These are phyloP conservation scores for Trichoderma orchidacearum DNA, from an alignment of 495 filamentous ascomycete genomes.

Conservation along the genomic window DNA sequence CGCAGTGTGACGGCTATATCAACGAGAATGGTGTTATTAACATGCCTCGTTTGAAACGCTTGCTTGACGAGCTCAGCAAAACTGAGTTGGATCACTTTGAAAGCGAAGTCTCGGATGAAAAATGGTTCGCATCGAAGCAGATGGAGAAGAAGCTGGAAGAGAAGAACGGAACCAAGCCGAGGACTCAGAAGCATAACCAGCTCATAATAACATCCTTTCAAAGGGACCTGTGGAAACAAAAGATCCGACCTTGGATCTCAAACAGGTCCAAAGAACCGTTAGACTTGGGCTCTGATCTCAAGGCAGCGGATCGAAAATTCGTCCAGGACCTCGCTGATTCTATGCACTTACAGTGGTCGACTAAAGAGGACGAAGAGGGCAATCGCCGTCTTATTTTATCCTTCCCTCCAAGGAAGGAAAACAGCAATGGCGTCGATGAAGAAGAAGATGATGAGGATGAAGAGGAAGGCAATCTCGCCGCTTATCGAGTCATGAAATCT, in stretches of 20 bases:
- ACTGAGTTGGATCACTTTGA: constrained; percentile 90
- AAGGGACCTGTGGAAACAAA: constrained; percentile 61
- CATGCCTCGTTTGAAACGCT: constrained; percentile 56
- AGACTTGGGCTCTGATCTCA: constrained; percentile 59
- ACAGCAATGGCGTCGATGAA: constrained; percentile 28
- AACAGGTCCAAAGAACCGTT: constrained; percentile 40
- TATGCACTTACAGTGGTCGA: constrained; percentile 70
- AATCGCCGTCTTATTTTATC: constrained; percentile 66
- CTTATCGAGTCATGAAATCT: constrained; percentile 68
- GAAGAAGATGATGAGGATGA: constrained; percentile 51
- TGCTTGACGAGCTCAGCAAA: constrained; percentile 66
- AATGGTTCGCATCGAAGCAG: constrained; percentile 83
- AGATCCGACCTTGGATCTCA: constrained; percentile 66
- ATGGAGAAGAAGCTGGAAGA: constrained; percentile 39
- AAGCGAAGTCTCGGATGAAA: constrained; percentile 70
- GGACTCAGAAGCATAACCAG: constrained; percentile 41
- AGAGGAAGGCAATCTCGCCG: constrained; percentile 72
- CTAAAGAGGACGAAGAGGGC: constrained; percentile 62
- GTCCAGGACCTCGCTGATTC: constrained; percentile 76
- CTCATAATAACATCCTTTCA: constrained; percentile 70
- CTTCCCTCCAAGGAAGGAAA: constrained; percentile 43
- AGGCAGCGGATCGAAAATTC: constrained; percentile 82
- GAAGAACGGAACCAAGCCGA: constrained; percentile 19
- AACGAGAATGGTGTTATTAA: constrained; percentile 92
- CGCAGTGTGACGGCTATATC: constrained; percentile 85